Evolutionary conservation across 345 rosid species (phyloP).

Genomic region (Anastatica hierochuntica): DNA sequence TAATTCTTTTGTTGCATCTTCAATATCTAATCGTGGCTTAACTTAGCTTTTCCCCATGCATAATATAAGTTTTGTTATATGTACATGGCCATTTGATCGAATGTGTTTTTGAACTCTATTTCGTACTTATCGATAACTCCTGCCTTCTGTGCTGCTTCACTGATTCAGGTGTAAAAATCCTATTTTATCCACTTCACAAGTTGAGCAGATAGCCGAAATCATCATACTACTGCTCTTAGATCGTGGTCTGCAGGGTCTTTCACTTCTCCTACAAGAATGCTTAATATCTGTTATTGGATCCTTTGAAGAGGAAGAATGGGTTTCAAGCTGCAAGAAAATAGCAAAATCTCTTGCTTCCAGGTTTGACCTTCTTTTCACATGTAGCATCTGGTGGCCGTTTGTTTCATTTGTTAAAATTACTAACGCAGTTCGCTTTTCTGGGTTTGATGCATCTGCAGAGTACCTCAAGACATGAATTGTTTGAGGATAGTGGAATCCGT

Average conservation of each 20-base stretch:
- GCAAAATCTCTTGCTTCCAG: constrained; percentile 63
- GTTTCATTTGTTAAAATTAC: not conserved
- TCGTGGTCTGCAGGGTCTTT: constrained; percentile 55
- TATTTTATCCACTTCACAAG: constrained; percentile 42
- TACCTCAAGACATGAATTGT: constrained; percentile 72
- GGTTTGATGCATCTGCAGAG: constrained; percentile 36
- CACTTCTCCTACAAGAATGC: constrained; percentile 39
- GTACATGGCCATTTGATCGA: not conserved
- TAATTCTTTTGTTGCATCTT: not conserved
- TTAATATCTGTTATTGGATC: constrained; percentile 40
- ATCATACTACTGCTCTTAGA: constrained; percentile 45
- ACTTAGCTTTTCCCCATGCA: too few species aligned
- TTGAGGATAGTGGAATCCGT: constrained; percentile 63
- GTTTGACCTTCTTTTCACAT: constrained; percentile 20
- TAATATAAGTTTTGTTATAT: too few species aligned
- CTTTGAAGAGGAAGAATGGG: constrained; percentile 77
- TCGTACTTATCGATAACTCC: not conserved
- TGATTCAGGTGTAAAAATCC: constrained; percentile 37
- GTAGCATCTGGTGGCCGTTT: constrained; percentile 1
- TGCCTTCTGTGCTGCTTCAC: not conserved
- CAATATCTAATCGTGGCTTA: not conserved
- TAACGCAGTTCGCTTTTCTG: not conserved
- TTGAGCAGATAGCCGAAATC: constrained; percentile 48
- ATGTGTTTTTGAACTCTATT: too few species aligned
- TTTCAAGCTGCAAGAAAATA: constrained; percentile 42